A percentile compares a stretch with the other conserved stretches of the same genome.
Evolutionary conservation across 108 stramenopile genomes (phyloP).

Genomic region (Ochromonas danica): DNA sequence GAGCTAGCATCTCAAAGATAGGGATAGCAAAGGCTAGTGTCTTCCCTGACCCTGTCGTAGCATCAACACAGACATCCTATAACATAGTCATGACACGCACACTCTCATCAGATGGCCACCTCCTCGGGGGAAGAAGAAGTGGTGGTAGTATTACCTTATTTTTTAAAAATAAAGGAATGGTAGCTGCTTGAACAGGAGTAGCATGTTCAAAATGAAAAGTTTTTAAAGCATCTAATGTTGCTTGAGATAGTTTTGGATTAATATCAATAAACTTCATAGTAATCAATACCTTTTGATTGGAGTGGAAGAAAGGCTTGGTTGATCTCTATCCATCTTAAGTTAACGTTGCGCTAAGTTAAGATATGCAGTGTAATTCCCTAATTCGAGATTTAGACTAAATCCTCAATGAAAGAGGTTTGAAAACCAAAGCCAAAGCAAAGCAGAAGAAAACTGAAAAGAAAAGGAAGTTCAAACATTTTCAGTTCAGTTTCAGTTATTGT

Average conservation of each 20-base stretch:
- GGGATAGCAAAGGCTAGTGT: slow-evolving; percentile 96
- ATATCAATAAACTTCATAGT: slow-evolving; percentile 24
- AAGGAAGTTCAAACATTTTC: too few relatives aligned
- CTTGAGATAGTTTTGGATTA: background rate
- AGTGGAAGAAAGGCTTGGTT: too few relatives aligned
- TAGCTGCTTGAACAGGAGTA: slow-evolving; percentile 88
- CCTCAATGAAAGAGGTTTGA: too few relatives aligned
- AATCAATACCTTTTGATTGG: too few relatives aligned
- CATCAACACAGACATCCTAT: slow-evolving; percentile 89
- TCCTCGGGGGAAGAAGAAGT: background rate
- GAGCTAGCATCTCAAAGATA: slow-evolving; percentile 77
- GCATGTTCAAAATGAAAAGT: slow-evolving; percentile 61
- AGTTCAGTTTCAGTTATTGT: too few relatives aligned
- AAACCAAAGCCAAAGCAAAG: too few relatives aligned
- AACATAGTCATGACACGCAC: background rate
- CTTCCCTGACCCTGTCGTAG: slow-evolving; percentile 93
- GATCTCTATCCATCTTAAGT: too few relatives aligned
- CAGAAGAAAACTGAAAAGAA: too few relatives aligned
- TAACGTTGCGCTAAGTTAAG: too few relatives aligned
- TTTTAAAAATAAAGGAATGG: slow-evolving; percentile 87
- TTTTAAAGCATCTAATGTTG: background rate
- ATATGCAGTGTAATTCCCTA: too few relatives aligned
- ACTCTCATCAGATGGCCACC: background rate
- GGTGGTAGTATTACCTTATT: slow-evolving; percentile 59
- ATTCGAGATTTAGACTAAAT: too few relatives aligned